Base-by-base conservation (phyloP, 2,329 filamentous ascomycete species). In the Pseudogymnoascus sp. region DNA sequence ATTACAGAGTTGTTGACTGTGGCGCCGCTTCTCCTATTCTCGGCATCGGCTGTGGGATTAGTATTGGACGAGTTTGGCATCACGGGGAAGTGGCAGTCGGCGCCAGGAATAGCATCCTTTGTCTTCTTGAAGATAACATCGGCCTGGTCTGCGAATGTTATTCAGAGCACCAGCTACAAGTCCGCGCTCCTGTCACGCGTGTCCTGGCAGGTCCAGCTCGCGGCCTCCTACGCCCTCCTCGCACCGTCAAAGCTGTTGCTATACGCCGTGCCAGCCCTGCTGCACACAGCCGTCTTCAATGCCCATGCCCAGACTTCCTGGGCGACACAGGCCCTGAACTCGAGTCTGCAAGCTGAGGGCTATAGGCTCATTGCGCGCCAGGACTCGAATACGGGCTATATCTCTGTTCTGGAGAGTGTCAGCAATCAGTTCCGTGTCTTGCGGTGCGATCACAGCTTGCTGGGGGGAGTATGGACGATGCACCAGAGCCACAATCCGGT, bases 381-480 rank as follows among this genome's bases (percentile, higher is more conserved):
- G 68, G 95, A 98, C 75, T 96, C 92, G 0, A 76, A 89, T 60
- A 98, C 95, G 0, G 95, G 95, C 6, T 98, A 99, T 73, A 81
- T 99, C 48, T 96, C 93, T 0, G 90, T 99, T 1, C 74, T 97
- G 25, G 90, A 99, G 69, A 95, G 87, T 73, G 73, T 81, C 6
- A 77, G 87, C 4, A 80, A 85, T 41, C 84, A 87, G 1, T 97
- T 90, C 76, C 85, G 92, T 1, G 85, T 93, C 14, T 85, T 99
- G 81, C 86, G 95, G 66, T 97, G 92, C 74, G 95, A 98, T 71
- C 95, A 99, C 75, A 96, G 92, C 71, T 81, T 99, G 34, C 82
- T 99, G 1, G 95, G 95, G 43, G 95, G 95, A 37, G 90, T 97
- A 76, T 99, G 93, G 93, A 75, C 90, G 92, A 0, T 90, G 96